Evolutionary conservation across 116 monocot species (phyloP).

Genomic region (Cymodocea nodosa): DNA sequence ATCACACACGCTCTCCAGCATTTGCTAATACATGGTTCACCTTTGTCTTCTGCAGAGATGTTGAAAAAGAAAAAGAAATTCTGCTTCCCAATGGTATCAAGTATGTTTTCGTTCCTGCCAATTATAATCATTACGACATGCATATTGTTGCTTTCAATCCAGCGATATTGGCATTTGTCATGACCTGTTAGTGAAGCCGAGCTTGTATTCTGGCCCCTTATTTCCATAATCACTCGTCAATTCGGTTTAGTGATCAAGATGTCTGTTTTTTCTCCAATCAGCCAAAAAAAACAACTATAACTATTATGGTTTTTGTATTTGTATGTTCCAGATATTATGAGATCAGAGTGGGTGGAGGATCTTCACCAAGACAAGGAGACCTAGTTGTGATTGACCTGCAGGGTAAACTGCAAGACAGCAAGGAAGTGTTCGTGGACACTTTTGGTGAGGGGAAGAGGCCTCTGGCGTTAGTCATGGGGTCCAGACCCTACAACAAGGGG

Average conservation of each 20-base stretch:
- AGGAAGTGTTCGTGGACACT: conserved; percentile 66
- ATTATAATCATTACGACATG: too few relatives aligned
- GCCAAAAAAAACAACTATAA: too few relatives aligned
- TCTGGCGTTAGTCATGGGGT: conserved; percentile 80
- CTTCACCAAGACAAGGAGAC: conserved; percentile 56
- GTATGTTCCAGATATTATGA: conserved; percentile 47
- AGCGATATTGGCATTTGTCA: not conserved
- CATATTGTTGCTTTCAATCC: not conserved
- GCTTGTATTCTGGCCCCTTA: not conserved
- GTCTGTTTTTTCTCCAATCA: too few relatives aligned
- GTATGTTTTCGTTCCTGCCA: conserved; percentile 6
- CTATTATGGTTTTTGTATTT: not conserved
- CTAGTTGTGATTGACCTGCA: conserved; percentile 69
- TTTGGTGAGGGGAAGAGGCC: conserved; percentile 57
- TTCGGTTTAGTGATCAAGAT: too few relatives aligned
- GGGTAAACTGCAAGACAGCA: conserved; percentile 45
- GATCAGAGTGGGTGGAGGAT: conserved; percentile 63
- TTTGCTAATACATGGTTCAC: not conserved
- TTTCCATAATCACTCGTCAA: too few relatives aligned
- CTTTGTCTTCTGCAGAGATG: conserved; percentile 25
- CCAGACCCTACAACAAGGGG: conserved; percentile 87
- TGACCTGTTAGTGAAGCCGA: not conserved
- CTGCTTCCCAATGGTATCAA: conserved; percentile 70
- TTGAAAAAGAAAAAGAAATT: conserved; percentile 60
- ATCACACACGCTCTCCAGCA: too few relatives aligned